Conservation (phyloP, 2,329 filamentous ascomycete species). For the Malbranchea zuffiana region DNA sequence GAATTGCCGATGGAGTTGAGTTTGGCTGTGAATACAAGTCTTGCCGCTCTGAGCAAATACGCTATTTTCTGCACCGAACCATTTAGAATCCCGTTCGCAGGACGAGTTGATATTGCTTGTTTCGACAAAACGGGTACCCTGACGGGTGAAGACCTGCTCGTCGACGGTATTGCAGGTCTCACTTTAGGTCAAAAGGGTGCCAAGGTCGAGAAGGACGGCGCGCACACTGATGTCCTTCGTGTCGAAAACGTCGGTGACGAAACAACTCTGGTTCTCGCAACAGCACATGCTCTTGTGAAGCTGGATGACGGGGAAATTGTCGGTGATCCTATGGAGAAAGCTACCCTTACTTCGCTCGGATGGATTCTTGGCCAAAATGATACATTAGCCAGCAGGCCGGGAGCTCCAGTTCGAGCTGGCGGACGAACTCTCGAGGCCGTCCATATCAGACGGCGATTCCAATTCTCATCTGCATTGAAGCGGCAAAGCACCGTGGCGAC, state of each 20-base stretch:
- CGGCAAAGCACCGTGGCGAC: conserved; percentile 90
- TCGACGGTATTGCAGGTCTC: conserved; percentile 90
- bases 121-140: conserved; percentile 98
- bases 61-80: conserved; percentile 99
- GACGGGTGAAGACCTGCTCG: conserved; percentile 91
- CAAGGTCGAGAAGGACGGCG: conserved; percentile 63
- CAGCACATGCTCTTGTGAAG: conserved; percentile 89
- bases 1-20: conserved; percentile 97
- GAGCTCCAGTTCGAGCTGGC: conserved; percentile 32
- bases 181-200: conserved; percentile 58
- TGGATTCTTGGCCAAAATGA: conserved; percentile 92
- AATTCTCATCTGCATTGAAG: conserved; percentile 94
- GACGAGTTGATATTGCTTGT: conserved; percentile 89
- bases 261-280: conserved; percentile 86
- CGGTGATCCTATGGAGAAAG: conserved; percentile 98
- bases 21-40: conserved; percentile 91
- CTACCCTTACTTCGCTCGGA: conserved; percentile 75
- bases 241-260: conserved; percentile 62
- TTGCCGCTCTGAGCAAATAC: conserved; percentile 85
- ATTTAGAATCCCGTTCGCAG: conserved; percentile 93
- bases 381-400: conserved; percentile 57
- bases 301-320: conserved; percentile 95
- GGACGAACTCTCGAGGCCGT: conserved; percentile 55
- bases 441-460: conserved; percentile 92
- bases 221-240: conserved; percentile 65